Base-by-base conservation (phyloP, 768 basidiomycete species). In the Podaxis sp. region DNA sequence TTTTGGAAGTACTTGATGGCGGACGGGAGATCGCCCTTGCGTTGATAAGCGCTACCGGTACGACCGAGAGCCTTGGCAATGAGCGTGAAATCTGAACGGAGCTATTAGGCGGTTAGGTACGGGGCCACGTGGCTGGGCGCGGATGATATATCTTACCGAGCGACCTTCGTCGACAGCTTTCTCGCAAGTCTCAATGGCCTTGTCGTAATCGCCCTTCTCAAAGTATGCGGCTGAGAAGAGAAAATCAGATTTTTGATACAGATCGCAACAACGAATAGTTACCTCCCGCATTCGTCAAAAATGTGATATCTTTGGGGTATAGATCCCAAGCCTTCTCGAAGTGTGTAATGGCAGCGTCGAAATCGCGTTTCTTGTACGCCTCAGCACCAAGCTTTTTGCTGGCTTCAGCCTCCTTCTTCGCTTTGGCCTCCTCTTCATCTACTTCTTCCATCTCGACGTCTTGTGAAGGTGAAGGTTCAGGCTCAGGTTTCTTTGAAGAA, bases 121-220 rank as follows among this genome's bases (percentile, higher is more conserved):
- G 52, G 38, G 40, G 46, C 30, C 12, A 17, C 48, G 28, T n/a
- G 3, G 24, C 37, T 33, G 46, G 53, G 46, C 44, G 36, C 44
- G 28, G n/a, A 22, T 20, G 56, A 4, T 8, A 11, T 1, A 48
- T 55, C 84, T 52, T 68, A 91, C 90, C 64, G 80, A 82, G 64
- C 96, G 89, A 36, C 95, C 97, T 72, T 98, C 93, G 12, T 99
- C 97, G 49, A 94, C 90, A n/a, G 97, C 96, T 76, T 94, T 96
- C 70, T 97, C 89, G 73, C 94, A 96, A 0, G 87, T 86, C 73
- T 95, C 90, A 69, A 99, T 96, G 61, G 87, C 86, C 73, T 92
- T 89, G 76, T 94, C 90, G 69, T 89, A 98, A 38, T 99, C 88
- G 10, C 89, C 93, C 74, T 96, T 84, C 77, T 99, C 97, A 69